These are phyloP conservation scores for Talaromyces trachyspermus DNA, from an alignment of 495 filamentous ascomycete species.

Conservation along the genomic window DNA sequence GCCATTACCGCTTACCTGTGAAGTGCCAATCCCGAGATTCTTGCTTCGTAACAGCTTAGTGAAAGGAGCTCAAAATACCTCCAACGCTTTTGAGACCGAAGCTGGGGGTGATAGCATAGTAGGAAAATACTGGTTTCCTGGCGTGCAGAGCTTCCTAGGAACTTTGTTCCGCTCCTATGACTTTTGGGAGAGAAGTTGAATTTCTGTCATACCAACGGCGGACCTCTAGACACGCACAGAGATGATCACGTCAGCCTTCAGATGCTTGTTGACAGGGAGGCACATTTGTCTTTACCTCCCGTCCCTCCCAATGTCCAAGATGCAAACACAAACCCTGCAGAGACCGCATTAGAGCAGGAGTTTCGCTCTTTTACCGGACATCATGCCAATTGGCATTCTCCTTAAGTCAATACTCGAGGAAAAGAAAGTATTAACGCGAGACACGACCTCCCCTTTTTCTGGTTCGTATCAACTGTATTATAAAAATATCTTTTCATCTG, in stretches of 20 bases:
- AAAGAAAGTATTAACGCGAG: too few relatives aligned
- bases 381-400: conserved; percentile 32
- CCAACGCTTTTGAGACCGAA: not conserved
- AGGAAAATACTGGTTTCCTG: conserved; percentile 31
- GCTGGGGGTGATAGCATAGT: conserved; percentile 9
- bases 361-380: conserved; percentile 33
- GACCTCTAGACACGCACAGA: conserved; percentile 22
- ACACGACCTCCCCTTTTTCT: not conserved
- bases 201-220: conserved; percentile 26
- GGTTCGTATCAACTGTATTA: not conserved
- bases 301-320: not conserved
- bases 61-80: not conserved
- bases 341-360: conserved; percentile 12
- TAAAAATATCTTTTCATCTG: conserved; percentile 3
- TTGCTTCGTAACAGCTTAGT: conserved; percentile 5
- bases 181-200: conserved; percentile 20
- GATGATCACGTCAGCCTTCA: conserved; percentile 25
- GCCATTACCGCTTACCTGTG: conserved; percentile 24
- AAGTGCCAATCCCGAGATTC: conserved; percentile 22
- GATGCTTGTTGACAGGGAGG: conserved; percentile 17
- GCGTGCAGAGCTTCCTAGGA: conserved; percentile 20
- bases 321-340: not conserved
- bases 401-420: conserved; percentile 18
- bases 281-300: too few relatives aligned
- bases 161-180: conserved; percentile 23